These are phyloP conservation scores for Geotrichum siamense DNA, from an alignment of 1,139 yeast species.

Conservation along the genomic window DNA sequence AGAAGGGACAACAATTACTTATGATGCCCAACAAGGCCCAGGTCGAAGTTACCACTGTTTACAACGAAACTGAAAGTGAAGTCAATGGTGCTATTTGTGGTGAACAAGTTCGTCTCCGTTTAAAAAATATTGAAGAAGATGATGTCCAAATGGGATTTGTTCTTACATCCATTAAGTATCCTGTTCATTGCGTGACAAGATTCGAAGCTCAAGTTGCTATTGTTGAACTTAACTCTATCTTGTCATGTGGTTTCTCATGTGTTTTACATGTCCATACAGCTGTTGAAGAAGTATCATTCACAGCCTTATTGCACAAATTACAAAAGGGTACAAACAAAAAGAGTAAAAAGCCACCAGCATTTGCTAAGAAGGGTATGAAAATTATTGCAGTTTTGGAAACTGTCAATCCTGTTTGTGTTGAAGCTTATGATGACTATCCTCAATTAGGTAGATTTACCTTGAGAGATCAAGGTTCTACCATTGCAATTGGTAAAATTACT, in stretches of 20 bases:
- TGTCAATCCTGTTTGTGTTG: constrained; percentile 83
- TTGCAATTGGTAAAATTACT: constrained; percentile 92
- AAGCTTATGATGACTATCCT: constrained; percentile 83
- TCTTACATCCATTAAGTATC: constrained; percentile 73
- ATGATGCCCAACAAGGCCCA: constrained; percentile 86
- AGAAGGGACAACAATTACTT: constrained; percentile 65
- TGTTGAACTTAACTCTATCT: constrained; percentile 88
- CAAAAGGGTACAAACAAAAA: constrained; percentile 96
- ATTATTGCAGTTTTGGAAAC: constrained; percentile 86
- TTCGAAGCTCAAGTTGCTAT: constrained; percentile 97
- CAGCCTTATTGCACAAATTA: constrained; percentile 79
- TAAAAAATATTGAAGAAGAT: constrained; percentile 96
- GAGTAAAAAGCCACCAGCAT: constrained; percentile 95
- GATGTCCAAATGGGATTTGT: constrained; percentile 90
- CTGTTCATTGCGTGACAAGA: constrained; percentile 82
- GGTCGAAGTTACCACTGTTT: constrained; percentile 80
- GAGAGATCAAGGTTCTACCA: constrained; percentile 96
- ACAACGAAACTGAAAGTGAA: constrained; percentile 93
- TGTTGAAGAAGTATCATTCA: constrained; percentile 84
- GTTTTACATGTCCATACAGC: constrained; percentile 99
- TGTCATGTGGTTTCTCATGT: constrained; percentile 93
- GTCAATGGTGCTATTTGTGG: constrained; percentile 88
- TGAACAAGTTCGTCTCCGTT: constrained; percentile 89
- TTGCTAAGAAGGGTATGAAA: constrained; percentile 98
- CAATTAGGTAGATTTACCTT: constrained; percentile 96